Percentiles rank a stretch among this genome's conserved stretches.
These are phyloP conservation scores for Aphanomyces astaci DNA, from an alignment of 352 stramenopile genomes.

Conservation along the genomic window DNA sequence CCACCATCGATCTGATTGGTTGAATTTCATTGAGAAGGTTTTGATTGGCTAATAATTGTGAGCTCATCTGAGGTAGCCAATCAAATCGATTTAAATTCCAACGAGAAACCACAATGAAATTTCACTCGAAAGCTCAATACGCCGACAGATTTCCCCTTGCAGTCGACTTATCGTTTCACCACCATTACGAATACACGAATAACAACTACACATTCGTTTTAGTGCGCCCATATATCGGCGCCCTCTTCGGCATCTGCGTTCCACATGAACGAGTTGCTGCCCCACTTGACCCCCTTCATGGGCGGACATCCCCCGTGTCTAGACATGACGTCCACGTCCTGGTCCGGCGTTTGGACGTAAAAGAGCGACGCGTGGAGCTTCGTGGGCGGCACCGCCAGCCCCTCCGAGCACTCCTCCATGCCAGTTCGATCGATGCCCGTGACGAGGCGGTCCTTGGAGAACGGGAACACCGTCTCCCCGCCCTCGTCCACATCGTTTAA, in stretches of 20 bases:
- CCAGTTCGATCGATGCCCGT: slow-evolving; percentile 59
- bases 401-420: slow-evolving; percentile 74
- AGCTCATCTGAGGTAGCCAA: too few relatives aligned
- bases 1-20: too few relatives aligned
- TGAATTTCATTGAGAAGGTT: too few relatives aligned
- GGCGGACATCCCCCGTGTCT: slow-evolving; percentile 77
- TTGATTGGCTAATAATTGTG: too few relatives aligned
- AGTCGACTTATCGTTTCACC: too few relatives aligned
- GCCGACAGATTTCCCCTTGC: too few relatives aligned
- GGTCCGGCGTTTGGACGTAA: slow-evolving; percentile 74
- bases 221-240: slow-evolving; percentile 47
- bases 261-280: slow-evolving; percentile 84
- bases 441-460: slow-evolving; percentile 64
- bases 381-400: slow-evolving; percentile 59
- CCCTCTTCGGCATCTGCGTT: slow-evolving; percentile 75
- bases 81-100: too few relatives aligned
- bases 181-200: too few relatives aligned
- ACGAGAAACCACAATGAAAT: too few relatives aligned
- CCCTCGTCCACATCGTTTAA: slow-evolving; percentile 94
- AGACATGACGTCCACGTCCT: slow-evolving; percentile 66
- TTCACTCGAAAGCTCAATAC: too few relatives aligned
- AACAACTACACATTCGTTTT: background rate
- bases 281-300: slow-evolving; percentile 77
- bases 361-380: slow-evolving; percentile 74
- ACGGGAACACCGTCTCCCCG: slow-evolving; percentile 97